phyloP scores from a whole-genome alignment of 1,139 yeast genomes.

The Nakaseomyces kungkrabaensis region DNA sequence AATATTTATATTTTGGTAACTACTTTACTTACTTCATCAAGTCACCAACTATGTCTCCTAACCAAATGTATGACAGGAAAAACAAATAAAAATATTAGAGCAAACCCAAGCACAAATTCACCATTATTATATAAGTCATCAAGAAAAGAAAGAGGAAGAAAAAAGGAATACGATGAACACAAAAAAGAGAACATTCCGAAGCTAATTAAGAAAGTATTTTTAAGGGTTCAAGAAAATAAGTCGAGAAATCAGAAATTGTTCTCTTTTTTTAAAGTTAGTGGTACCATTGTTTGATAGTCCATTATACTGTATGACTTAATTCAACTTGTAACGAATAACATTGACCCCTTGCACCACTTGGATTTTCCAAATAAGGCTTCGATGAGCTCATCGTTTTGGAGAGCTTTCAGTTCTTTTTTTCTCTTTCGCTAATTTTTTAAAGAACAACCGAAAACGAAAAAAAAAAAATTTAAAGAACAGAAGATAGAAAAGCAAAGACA shows the following conservation, averaged over 20 bases:
- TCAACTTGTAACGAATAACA: too few relatives aligned
- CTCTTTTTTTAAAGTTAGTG: too few relatives aligned
- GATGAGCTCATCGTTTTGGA: background rate
- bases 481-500: background rate
- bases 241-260: too few relatives aligned
- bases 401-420: background rate
- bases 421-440: background rate
- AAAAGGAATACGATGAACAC: background rate
- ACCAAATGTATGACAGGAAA: too few relatives aligned
- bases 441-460: background rate
- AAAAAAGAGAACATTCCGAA: background rate
- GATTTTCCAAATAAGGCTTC: background rate
- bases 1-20: background rate
- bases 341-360: background rate
- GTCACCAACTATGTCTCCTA: too few relatives aligned
- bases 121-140: background rate
- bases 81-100: too few relatives aligned
- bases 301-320: background rate
- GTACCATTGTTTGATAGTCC: too few relatives aligned
- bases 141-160: background rate
- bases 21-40: background rate
- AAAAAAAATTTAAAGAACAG: background rate
- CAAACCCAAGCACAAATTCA: too few relatives aligned
- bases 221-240: background rate
- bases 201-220: background rate